Percentiles rank a stretch among this genome's conserved stretches.
Conservation (phyloP, 768 basidiomycete species). For the Mycena floridula region DNA sequence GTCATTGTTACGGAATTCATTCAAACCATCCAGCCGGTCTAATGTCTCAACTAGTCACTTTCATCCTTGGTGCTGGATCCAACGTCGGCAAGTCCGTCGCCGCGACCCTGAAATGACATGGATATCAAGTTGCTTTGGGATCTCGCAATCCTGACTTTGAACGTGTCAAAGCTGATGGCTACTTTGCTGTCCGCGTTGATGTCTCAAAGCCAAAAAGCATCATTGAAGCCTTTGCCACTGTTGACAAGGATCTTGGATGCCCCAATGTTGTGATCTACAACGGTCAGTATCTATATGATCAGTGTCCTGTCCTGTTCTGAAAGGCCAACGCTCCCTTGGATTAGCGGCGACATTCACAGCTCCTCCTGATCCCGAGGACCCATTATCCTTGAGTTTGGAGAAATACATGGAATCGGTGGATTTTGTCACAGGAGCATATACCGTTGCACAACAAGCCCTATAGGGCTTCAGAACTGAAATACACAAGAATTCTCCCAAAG, state of each 20-base stretch:
- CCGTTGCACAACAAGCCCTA: constrained; percentile 21
- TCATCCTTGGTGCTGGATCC: constrained; percentile 23
- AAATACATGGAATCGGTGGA: constrained; percentile 9
- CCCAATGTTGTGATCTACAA: constrained; percentile 43
- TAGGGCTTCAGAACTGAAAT: constrained; percentile 16
- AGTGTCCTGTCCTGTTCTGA: too few relatives aligned
- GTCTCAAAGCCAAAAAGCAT: constrained; percentile 27
- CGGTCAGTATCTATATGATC: too few relatives aligned
- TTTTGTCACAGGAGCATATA: constrained; percentile 14
- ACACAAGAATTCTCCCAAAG: constrained; percentile 19
- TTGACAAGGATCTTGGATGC: constrained; percentile 30
- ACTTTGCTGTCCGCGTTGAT: constrained; percentile 31
- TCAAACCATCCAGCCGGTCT: too few relatives aligned
- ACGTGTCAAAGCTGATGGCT: constrained; percentile 11
- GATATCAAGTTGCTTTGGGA: constrained; percentile 23
- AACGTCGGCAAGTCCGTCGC: constrained; percentile 21
- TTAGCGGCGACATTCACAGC: too few relatives aligned
- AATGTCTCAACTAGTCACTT: constrained; percentile 13
- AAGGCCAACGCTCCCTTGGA: too few relatives aligned
- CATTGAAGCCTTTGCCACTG: constrained; percentile 27
- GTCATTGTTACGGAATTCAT: too few relatives aligned
- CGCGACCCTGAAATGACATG: constrained; percentile 16
- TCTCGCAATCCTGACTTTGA: constrained; percentile 23
- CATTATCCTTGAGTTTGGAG: constrained; percentile 18
- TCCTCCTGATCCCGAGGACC: constrained; percentile 13